Base-by-base conservation (phyloP, 2,329 filamentous ascomycete species). In the Lachnellula willkommii region DNA sequence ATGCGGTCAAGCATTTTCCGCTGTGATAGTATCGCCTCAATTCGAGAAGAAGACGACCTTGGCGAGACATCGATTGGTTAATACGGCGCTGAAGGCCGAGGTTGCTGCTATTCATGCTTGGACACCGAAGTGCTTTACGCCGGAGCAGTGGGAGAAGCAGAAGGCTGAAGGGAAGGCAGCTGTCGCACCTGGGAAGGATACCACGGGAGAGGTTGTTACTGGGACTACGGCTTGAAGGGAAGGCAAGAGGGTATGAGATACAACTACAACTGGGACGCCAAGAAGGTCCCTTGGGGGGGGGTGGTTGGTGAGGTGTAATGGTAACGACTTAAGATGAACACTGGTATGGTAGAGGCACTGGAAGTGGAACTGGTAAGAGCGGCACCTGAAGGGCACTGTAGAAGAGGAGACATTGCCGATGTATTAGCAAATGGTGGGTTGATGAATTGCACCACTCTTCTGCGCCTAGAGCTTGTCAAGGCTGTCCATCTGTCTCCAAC, bases 31-130 rank as follows among this genome's bases (percentile, higher is more conserved):
- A 4, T 82, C 79, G 4, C 75, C 78, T 12, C 74, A 78, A 52
- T 83, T 83, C 66, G 76, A 79, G 58, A 80, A 79, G 64, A 83
- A 82, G 72, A 80, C 71, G 14, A 83, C 84, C 45, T 75, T 89
- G 48, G 84, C 84, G 40, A 76, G 86, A 56, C 84, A 89, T 72
- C 78, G 87, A 49, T 73, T 89, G 50, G 87, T 89, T 50, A 89
- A 90, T 67, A 75, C 74, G 2, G 77, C 78, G 5, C 69, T 90
- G 63, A 89, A 89, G 72, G 76, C 80, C 9, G 86, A 90, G 72
- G 87, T 90, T 68, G 84, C 84, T 7, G 82, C 83, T 50, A 89
- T 90, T 62, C 87, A 90, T 74, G 87, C 87, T 22, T 90, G 87
- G 87, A 88, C 86, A 14, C 83, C 86, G 12, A 89, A 87, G 70